Evolutionary conservation across 2,329 filamentous ascomycete species (phyloP).

Genomic region (Pestalotiopsis sp.): DNA sequence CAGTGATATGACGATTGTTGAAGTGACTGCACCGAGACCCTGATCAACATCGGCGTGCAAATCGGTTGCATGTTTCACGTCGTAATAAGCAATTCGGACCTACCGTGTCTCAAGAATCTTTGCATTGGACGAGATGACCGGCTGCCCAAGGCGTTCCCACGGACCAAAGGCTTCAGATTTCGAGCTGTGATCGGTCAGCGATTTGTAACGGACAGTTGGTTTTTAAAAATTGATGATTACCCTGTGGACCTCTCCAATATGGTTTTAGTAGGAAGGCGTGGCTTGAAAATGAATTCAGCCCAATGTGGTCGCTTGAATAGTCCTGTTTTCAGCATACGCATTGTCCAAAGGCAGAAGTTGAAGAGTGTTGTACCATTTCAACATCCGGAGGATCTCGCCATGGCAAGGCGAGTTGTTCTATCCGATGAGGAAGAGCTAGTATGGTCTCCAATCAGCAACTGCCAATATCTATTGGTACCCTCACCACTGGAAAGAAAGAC

Average conservation of each 20-base stretch:
- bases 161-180: constrained; percentile 29
- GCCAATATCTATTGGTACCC: background rate
- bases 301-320: constrained; percentile 53
- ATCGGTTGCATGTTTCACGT: background rate
- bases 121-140: constrained; percentile 48
- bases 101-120: constrained; percentile 60
- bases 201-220: background rate
- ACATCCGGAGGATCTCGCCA: constrained; percentile 27
- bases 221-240: constrained; percentile 23
- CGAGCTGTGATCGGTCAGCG: constrained; percentile 11
- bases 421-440: constrained; percentile 28
- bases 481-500: constrained; percentile 15
- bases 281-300: constrained; percentile 63
- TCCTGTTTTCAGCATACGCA: background rate
- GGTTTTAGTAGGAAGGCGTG: constrained; percentile 54
- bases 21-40: constrained; percentile 44
- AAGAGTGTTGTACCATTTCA: constrained; percentile 25
- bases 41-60: background rate
- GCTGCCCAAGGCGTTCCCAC: constrained; percentile 39
- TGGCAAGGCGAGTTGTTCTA: constrained; percentile 27
- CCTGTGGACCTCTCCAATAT: constrained; percentile 44
- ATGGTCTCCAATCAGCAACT: background rate
- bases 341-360: background rate
- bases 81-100: constrained; percentile 13
- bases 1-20: constrained; percentile 55